Percentiles rank a stretch among this genome's conserved stretches.
Evolutionary conservation across 495 filamentous ascomycete species (phyloP).

Genomic region (Hyaloscypha bicolor): DNA sequence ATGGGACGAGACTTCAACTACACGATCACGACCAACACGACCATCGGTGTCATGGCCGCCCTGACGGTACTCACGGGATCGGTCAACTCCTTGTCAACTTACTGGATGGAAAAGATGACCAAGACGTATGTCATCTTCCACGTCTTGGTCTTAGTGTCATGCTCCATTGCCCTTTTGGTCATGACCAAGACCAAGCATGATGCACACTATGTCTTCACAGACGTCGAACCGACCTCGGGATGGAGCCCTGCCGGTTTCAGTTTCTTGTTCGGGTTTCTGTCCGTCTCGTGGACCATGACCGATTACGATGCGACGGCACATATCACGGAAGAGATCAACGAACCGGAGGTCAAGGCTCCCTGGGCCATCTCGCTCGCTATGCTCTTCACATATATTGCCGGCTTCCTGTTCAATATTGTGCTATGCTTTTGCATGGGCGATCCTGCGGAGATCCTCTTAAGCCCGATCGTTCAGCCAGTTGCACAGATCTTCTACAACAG

Average conservation of each 20-base stretch:
- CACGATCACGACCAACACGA: constrained; percentile 51
- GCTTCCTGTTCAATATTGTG: constrained; percentile 65
- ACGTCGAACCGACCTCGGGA: constrained; percentile 59
- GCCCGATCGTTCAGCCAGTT: constrained; percentile 58
- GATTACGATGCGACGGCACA: constrained; percentile 61
- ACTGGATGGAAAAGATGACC: constrained; percentile 66
- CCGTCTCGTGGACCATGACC: constrained; percentile 70
- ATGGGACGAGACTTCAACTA: constrained; percentile 62
- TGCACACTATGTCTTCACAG: constrained; percentile 64
- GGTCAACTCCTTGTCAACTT: constrained; percentile 62
- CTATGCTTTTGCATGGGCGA: constrained; percentile 61
- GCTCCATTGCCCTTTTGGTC: constrained; percentile 61
- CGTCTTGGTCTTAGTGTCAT: constrained; percentile 57
- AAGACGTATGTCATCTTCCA: constrained; percentile 68
- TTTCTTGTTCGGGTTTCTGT: constrained; percentile 71
- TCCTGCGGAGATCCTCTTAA: constrained; percentile 45
- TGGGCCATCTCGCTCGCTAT: constrained; percentile 62
- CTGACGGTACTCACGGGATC: constrained; percentile 55
- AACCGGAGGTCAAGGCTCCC: constrained; percentile 60
- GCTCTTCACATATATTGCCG: constrained; percentile 61
- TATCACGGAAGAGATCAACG: constrained; percentile 63
- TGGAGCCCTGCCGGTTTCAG: constrained; percentile 67
- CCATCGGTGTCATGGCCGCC: constrained; percentile 63
- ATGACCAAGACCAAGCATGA: constrained; percentile 60
- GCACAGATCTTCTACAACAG: constrained; percentile 66